Percentiles rank a stretch among this genome's conserved stretches.
These are phyloP conservation scores for Mycena chlorophos DNA, from an alignment of 768 basidiomycete species.

Conservation along the genomic window DNA sequence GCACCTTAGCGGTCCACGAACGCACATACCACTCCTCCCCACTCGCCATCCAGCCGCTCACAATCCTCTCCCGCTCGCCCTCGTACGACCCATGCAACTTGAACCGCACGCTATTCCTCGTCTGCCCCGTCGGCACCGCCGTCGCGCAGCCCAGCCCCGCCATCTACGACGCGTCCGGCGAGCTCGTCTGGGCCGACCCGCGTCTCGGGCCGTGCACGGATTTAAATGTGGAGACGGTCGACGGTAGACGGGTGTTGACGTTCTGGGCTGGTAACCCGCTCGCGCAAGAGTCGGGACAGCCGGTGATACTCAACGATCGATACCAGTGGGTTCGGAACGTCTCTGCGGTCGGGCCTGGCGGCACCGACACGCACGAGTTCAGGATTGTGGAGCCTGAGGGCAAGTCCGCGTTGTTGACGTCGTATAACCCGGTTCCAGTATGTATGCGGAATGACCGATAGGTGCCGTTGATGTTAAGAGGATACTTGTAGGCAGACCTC, in stretches of 20 bases:
- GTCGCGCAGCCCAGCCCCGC: conserved; percentile 6
- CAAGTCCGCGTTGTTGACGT: conserved; percentile 9
- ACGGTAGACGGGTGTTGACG: conserved; percentile 9
- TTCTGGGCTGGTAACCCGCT: conserved; percentile 7
- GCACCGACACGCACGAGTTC: conserved; percentile 12
- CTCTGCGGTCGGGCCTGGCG: conserved; percentile 1
- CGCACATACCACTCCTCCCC: conserved; percentile 7
- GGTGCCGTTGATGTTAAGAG: neutral
- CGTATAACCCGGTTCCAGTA: conserved; percentile 12
- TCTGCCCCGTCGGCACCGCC: neutral
- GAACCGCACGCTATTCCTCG: conserved; percentile 8
- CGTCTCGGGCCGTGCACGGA: neutral
- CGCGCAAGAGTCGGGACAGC: neutral
- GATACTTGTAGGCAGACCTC: neutral
- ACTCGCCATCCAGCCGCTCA: conserved; percentile 12
- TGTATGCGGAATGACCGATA: neutral
- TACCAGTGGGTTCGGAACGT: conserved; percentile 12
- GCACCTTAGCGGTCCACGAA: conserved; percentile 1
- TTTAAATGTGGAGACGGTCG: conserved; percentile 8
- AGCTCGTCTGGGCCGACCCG: conserved; percentile 15
- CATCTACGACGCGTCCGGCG: conserved; percentile 9
- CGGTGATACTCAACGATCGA: conserved; percentile 7
- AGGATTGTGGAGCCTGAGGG: conserved; percentile 4
- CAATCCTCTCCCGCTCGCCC: conserved; percentile 1
- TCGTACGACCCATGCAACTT: conserved; percentile 15